These are phyloP conservation scores for Niveomyces coronatus DNA, from an alignment of 2,329 filamentous ascomycete genomes.

Conservation along the genomic window DNA sequence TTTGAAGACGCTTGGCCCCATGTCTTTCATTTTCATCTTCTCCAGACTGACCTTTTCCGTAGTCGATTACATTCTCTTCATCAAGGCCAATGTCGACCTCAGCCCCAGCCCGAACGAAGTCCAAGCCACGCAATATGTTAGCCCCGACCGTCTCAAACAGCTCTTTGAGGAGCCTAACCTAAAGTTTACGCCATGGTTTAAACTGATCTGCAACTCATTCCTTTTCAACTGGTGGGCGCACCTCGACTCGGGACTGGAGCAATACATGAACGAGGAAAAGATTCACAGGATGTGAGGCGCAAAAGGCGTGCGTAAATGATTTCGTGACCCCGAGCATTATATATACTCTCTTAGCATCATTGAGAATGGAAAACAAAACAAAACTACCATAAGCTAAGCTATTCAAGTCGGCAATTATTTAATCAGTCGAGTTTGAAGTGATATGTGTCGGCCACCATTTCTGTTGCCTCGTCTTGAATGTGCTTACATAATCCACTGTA, in stretches of 20 bases:
- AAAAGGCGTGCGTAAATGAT: background rate
- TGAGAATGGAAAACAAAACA: too few relatives aligned
- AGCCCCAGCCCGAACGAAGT: slow-evolving; percentile 81
- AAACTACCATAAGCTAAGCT: too few relatives aligned
- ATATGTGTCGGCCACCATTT: too few relatives aligned
- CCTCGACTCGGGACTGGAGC: slow-evolving; percentile 69
- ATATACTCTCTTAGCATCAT: too few relatives aligned
- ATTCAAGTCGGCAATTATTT: too few relatives aligned
- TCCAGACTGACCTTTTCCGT: background rate
- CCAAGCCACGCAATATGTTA: slow-evolving; percentile 73
- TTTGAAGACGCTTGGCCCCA: slow-evolving; percentile 13
- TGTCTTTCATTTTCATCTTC: background rate
- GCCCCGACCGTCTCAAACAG: slow-evolving; percentile 67
- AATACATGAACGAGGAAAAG: slow-evolving; percentile 74
- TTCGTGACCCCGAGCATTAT: too few relatives aligned
- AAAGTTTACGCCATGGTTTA: slow-evolving; percentile 97
- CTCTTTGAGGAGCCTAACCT: slow-evolving; percentile 74
- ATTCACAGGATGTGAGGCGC: slow-evolving; percentile 67
- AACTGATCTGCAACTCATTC: slow-evolving; percentile 96
- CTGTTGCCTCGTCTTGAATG: too few relatives aligned
- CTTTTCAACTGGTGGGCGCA: slow-evolving; percentile 96
- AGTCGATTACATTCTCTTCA: slow-evolving; percentile 99
- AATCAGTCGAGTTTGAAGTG: too few relatives aligned
- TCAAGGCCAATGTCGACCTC: slow-evolving; percentile 84
- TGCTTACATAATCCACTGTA: too few relatives aligned